A percentile compares a stretch with the other conserved stretches of the same genome.
Evolutionary conservation across 2,329 filamentous ascomycete species (phyloP).

Genomic region (Pyrenochaeta sp.): DNA sequence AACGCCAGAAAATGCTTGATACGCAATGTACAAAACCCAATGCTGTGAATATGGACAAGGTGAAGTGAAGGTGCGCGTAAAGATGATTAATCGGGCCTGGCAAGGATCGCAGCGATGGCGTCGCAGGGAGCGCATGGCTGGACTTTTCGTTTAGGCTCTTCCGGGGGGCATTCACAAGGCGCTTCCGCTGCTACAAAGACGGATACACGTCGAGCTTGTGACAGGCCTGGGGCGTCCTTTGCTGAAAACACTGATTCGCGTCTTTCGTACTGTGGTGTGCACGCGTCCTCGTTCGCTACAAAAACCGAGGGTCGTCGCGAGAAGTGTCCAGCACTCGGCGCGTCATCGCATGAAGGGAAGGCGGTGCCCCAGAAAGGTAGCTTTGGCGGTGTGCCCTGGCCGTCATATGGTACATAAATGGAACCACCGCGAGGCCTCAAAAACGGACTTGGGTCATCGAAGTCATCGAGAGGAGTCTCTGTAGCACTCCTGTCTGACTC

Average conservation of each 20-base stretch:
- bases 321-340: slow-evolving; percentile 15
- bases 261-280: slow-evolving; percentile 24
- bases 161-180: slow-evolving; percentile 19
- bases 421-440: slow-evolving; percentile 35
- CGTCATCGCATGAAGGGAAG: slow-evolving; percentile 20
- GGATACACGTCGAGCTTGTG: slow-evolving; percentile 22
- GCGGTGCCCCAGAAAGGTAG: slow-evolving; percentile 29
- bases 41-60: slow-evolving; percentile 33
- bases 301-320: slow-evolving; percentile 21
- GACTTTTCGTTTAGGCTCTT: slow-evolving; percentile 25
- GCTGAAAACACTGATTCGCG: slow-evolving; percentile 23
- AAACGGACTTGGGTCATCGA: slow-evolving; percentile 29
- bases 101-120: slow-evolving; percentile 35
- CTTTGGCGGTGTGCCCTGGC: slow-evolving; percentile 32
- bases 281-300: slow-evolving; percentile 7
- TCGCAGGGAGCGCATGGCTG: slow-evolving; percentile 33
- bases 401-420: slow-evolving; percentile 34
- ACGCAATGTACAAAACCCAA: slow-evolving; percentile 20
- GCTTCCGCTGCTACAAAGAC: slow-evolving; percentile 23
- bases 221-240: slow-evolving; percentile 15
- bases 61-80: slow-evolving; percentile 20
- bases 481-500: slow-evolving; percentile 37
- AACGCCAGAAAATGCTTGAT: slow-evolving; percentile 30
- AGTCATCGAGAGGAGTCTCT: slow-evolving; percentile 25
- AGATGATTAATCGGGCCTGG: slow-evolving; percentile 24